Evolutionary conservation across 352 stramenopile species (phyloP).

Genomic region (Aphanomyces invadans): DNA sequence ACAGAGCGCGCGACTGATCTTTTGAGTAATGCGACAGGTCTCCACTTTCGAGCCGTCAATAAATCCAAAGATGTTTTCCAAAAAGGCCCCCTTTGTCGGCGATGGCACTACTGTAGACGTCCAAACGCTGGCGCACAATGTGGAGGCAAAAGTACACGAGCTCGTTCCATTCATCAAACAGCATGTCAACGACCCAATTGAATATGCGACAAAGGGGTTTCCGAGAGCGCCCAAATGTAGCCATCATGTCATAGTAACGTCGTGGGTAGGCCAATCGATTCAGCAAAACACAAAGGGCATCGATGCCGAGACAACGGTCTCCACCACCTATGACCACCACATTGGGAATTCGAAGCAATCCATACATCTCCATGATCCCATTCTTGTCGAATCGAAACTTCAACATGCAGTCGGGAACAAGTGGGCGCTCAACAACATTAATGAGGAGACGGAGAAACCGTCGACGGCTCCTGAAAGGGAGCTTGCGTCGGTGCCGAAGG

Average conservation of each 20-base stretch:
- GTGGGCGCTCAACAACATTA: not conserved
- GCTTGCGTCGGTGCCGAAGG: not conserved
- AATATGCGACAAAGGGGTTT: not conserved
- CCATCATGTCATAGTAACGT: not conserved
- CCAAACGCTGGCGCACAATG: not conserved
- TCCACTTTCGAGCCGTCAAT: conserved; percentile 1
- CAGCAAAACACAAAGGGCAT: not conserved
- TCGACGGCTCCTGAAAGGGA: not conserved
- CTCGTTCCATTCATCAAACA: not conserved
- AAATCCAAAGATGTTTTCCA: not conserved
- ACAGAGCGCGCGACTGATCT: not conserved
- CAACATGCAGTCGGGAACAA: not conserved
- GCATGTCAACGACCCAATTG: not conserved
- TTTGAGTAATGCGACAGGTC: conserved; percentile 1
- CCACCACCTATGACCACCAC: not conserved
- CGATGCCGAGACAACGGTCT: not conserved
- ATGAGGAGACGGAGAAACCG: not conserved
- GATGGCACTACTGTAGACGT: not conserved
- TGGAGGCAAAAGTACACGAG: not conserved
- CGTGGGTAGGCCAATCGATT: not conserved
- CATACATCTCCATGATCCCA: not conserved
- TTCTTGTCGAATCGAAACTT: not conserved
- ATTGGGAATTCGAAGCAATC: not conserved
- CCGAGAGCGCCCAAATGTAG: not conserved
- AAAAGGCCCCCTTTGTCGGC: not conserved